These are phyloP conservation scores for Trichoderma gracile DNA, from an alignment of 2,329 filamentous ascomycete genomes.

Conservation along the genomic window DNA sequence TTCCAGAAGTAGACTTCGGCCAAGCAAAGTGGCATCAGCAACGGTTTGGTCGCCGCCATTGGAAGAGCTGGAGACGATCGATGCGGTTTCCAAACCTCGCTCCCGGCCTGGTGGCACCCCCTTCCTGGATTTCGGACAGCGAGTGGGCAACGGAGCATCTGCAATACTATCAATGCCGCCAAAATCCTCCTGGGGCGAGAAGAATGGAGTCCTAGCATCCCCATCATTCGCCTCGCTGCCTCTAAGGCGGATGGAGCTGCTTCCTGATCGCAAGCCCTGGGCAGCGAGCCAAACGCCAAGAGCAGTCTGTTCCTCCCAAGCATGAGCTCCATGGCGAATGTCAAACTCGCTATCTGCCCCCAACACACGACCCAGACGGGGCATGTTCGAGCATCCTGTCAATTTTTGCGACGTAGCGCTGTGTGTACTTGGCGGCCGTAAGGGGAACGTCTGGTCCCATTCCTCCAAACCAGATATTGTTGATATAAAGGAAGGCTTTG, in stretches of 20 bases:
- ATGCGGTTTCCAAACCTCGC: conserved; percentile 3
- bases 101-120: neutral
- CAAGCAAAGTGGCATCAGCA: neutral
- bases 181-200: conserved; percentile 13
- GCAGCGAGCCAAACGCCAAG: conserved; percentile 43
- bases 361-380: conserved; percentile 28
- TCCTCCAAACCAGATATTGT: neutral
- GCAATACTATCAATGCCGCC: conserved; percentile 27
- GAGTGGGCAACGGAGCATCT: conserved; percentile 20
- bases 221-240: neutral
- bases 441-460: neutral
- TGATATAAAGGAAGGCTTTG: neutral
- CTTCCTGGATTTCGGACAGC: neutral
- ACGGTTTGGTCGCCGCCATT: neutral
- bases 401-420: conserved; percentile 23
- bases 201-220: neutral
- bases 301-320: conserved; percentile 39
- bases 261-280: conserved; percentile 36
- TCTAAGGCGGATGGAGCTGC: conserved; percentile 31
- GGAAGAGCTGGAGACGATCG: conserved; percentile 2
- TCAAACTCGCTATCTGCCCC: conserved; percentile 35
- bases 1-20: neutral
- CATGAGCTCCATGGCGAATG: conserved; percentile 36
- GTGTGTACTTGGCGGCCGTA: conserved; percentile 14
- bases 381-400: conserved; percentile 21